phyloP scores from a whole-genome alignment of 352 stramenopile species.

The Phytophthora sojae region DNA sequence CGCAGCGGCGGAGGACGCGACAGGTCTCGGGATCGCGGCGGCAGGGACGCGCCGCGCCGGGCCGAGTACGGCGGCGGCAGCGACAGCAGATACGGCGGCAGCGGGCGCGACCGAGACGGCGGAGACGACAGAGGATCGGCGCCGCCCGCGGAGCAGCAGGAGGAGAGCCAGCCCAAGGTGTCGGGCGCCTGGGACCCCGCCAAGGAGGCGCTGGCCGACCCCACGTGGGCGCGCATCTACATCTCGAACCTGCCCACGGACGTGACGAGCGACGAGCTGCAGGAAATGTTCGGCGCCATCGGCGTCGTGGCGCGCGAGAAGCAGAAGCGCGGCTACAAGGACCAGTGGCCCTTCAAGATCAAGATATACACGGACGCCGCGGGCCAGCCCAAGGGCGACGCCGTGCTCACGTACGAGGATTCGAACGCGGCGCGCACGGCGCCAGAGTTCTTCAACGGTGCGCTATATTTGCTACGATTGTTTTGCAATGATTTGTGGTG shows the following conservation, averaged over 20 bases:
- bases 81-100: not conserved
- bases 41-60: slow-evolving; percentile 45
- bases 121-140: slow-evolving; percentile 39
- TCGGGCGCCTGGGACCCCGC: slow-evolving; percentile 70
- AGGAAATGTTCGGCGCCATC: slow-evolving; percentile 88
- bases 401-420: slow-evolving; percentile 88
- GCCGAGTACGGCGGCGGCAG: slow-evolving; percentile 34
- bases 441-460: slow-evolving; percentile 87
- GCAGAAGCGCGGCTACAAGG: slow-evolving; percentile 89
- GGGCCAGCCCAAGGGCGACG: slow-evolving; percentile 81
- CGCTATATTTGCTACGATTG: too few species aligned
- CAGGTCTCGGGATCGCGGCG: slow-evolving; percentile 35
- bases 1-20: slow-evolving; percentile 35
- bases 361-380: slow-evolving; percentile 87
- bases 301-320: slow-evolving; percentile 86
- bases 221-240: slow-evolving; percentile 88
- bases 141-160: slow-evolving; percentile 14
- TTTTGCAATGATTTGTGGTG: too few species aligned
- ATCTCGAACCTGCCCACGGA: slow-evolving; percentile 86
- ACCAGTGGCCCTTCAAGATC: slow-evolving; percentile 93
- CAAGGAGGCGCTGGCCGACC: slow-evolving; percentile 84
- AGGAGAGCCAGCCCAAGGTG: slow-evolving; percentile 41
- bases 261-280: slow-evolving; percentile 80
- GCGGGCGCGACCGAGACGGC: slow-evolving; percentile 28
- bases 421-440: slow-evolving; percentile 82